Evolutionary conservation across 208 protist genomes (phyloP).

Genomic region (Crithidia acanthocephali): DNA sequence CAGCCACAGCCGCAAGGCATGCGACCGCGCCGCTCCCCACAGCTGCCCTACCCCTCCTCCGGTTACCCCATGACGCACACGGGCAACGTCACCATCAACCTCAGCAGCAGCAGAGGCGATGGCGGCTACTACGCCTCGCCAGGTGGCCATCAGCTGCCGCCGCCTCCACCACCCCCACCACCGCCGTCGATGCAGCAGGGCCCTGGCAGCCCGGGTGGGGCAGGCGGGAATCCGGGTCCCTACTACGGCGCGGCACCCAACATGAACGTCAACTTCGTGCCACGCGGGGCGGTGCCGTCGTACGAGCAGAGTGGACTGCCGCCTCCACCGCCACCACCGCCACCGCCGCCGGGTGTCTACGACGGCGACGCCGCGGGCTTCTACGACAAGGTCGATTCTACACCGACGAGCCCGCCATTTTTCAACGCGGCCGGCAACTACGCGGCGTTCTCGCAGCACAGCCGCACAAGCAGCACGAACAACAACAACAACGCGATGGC

Average conservation of each 20-base stretch:
- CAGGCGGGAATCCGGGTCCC: background rate
- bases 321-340: background rate
- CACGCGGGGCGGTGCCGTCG: background rate
- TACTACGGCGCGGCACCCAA: background rate
- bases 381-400: background rate
- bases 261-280: constrained; percentile 2
- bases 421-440: background rate
- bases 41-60: constrained; percentile 3
- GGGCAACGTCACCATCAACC: constrained; percentile 20
- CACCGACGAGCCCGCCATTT: constrained; percentile 5
- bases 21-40: constrained; percentile 10
- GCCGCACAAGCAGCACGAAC: constrained; percentile 13
- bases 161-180: constrained; percentile 3
- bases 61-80: background rate
- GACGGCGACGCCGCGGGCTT: background rate
- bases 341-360: constrained; percentile 1
- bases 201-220: background rate
- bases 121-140: background rate
- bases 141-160: constrained; percentile 4
- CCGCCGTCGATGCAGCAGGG: background rate
- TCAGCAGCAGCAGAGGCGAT: constrained; percentile 10
- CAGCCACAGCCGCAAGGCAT: background rate
- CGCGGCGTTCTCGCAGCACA: constrained; percentile 18
- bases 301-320: background rate
- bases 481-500: background rate